These are phyloP conservation scores for Meripilus lineatus DNA, from an alignment of 1,284 basidiomycete species.

Conservation along the genomic window DNA sequence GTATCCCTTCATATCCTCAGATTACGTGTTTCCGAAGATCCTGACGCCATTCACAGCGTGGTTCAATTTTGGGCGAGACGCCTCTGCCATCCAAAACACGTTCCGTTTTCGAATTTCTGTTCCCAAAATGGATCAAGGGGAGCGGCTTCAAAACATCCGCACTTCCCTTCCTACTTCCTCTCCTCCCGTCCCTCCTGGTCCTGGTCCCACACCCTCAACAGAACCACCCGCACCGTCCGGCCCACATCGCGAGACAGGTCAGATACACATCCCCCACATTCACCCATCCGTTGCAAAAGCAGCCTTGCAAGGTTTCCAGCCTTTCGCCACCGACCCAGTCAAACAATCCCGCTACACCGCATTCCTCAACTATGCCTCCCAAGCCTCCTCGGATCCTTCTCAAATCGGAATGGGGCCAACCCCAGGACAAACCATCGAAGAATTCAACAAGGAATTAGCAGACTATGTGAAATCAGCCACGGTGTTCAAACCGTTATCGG, in stretches of 20 bases:
- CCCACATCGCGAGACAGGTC: no score
- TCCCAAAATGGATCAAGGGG: constrained; percentile 84
- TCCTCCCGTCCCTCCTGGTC: constrained; percentile 19
- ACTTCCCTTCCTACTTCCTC: constrained; percentile 26
- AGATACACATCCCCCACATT: constrained; percentile 48
- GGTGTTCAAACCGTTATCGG: constrained; percentile 90
- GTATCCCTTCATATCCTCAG: constrained; percentile 31
- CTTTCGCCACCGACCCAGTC: constrained; percentile 69
- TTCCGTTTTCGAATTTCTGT: constrained; percentile 92
- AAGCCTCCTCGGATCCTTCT: constrained; percentile 34
- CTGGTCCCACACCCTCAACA: constrained; percentile 24
- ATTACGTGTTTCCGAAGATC: constrained; percentile 11
- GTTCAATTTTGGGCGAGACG: constrained; percentile 78
- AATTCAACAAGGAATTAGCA: constrained; percentile 77
- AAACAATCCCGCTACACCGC: constrained; percentile 86
- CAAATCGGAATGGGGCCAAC: constrained; percentile 31
- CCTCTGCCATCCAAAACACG: constrained; percentile 62
- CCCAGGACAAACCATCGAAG: constrained; percentile 56
- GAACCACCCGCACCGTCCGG: constrained; percentile 25
- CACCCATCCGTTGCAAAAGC: constrained; percentile 81
- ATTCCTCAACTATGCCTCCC: constrained; percentile 65
- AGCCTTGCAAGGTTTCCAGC: constrained; percentile 83
- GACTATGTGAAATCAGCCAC: constrained; percentile 86
- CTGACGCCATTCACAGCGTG: constrained; percentile 57
- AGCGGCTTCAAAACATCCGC: constrained; percentile 71